These are phyloP conservation scores for Blastobotrys capitulatus DNA, from an alignment of 1,139 yeast species.

Conservation along the genomic window DNA sequence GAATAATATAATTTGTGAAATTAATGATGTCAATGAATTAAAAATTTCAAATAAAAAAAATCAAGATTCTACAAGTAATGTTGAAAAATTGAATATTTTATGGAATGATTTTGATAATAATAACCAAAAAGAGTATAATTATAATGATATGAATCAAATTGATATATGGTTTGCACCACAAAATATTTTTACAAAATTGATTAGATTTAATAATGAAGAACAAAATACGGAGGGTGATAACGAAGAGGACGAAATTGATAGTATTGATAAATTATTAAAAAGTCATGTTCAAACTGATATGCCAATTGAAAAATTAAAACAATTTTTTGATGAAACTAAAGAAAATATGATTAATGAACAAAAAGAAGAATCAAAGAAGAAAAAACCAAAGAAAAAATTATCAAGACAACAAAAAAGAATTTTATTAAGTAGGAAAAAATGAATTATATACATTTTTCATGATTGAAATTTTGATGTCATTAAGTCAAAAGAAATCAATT, in stretches of 20 bases:
- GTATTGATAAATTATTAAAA: background rate
- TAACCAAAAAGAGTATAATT: background rate
- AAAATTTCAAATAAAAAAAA: background rate
- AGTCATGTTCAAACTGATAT: slow-evolving; percentile 5
- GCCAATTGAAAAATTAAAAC: slow-evolving; percentile 6
- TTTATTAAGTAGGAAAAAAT: slow-evolving; percentile 2
- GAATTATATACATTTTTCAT: too few relatives aligned
- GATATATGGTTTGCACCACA: slow-evolving; percentile 1
- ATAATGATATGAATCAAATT: background rate
- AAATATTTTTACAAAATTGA: background rate
- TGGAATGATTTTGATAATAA: background rate
- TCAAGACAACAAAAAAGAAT: slow-evolving; percentile 5
- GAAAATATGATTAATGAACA: background rate
- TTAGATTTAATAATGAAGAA: background rate
- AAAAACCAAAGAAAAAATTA: slow-evolving; percentile 6
- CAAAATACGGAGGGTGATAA: background rate
- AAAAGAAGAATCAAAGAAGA: background rate
- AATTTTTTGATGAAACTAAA: background rate
- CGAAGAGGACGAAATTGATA: background rate
- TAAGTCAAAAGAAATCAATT: too few relatives aligned
- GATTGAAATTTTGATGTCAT: background rate
- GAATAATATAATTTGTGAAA: background rate
- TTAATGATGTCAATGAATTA: background rate
- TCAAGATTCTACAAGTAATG: background rate
- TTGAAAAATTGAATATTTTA: background rate